Evolutionary conservation across 1,139 yeast species (phyloP).

Genomic region (Yamadazyma diddensiae): DNA sequence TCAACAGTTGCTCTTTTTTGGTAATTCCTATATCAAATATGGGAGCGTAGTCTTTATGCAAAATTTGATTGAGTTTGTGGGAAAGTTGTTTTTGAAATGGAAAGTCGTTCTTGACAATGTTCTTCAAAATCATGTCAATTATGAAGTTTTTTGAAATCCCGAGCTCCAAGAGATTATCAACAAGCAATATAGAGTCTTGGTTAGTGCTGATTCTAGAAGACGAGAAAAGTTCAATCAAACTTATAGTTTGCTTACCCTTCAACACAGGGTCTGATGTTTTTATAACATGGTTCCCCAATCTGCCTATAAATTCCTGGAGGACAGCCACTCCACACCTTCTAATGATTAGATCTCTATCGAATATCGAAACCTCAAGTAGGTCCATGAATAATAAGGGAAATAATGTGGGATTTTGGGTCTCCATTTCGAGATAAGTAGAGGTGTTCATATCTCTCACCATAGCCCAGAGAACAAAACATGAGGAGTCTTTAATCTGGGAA

Average conservation of each 20-base stretch:
- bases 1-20: not conserved
- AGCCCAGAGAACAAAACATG: constrained; percentile 65
- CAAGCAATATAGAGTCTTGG: constrained; percentile 24
- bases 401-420: constrained; percentile 11
- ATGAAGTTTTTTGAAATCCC: constrained; percentile 27
- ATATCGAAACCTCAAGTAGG: constrained; percentile 53
- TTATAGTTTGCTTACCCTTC: constrained; percentile 41
- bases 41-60: not conserved
- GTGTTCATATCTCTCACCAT: constrained; percentile 23
- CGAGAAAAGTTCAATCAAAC: constrained; percentile 53
- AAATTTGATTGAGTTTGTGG: constrained; percentile 6
- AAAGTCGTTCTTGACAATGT: constrained; percentile 20
- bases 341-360: constrained; percentile 71
- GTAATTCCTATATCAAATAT: not conserved
- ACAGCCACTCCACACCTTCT: constrained; percentile 87
- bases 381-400: constrained; percentile 32
- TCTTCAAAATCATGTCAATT: constrained; percentile 23
- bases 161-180: constrained; percentile 24
- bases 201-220: constrained; percentile 15
- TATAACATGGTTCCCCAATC: constrained; percentile 47
- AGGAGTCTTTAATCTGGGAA: constrained; percentile 73
- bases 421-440: constrained; percentile 15
- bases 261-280: constrained; percentile 14
- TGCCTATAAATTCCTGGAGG: constrained; percentile 78
- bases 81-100: constrained; percentile 32